A percentile compares a stretch with the other conserved stretches of the same genome.
Conservation (phyloP, 306 rosid genomes). For the Arachis hypogaea region DNA sequence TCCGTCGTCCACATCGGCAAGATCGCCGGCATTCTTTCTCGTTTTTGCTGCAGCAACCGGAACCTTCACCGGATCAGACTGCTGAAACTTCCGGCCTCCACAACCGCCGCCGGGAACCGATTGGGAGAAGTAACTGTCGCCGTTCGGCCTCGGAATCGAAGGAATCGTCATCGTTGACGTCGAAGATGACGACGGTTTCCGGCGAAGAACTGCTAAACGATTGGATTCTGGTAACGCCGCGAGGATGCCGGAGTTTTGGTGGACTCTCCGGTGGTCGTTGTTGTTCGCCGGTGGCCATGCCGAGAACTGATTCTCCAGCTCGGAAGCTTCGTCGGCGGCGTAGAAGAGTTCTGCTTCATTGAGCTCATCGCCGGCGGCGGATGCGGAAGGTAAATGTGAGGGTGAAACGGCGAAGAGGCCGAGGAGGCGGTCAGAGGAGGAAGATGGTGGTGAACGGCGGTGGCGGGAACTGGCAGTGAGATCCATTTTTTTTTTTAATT, state of each 20-base stretch:
- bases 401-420: constrained; percentile 48
- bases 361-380: constrained; percentile 48
- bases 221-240: constrained; percentile 43
- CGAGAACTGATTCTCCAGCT: neutral
- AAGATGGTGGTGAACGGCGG: constrained; percentile 40
- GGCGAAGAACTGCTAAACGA: constrained; percentile 42
- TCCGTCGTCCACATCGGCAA: constrained; percentile 30
- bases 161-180: constrained; percentile 46
- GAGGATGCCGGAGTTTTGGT: constrained; percentile 46
- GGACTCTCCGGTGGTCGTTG: constrained; percentile 7
- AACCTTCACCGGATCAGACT: constrained; percentile 51
- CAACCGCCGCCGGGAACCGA: neutral
- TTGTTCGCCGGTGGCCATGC: neutral
- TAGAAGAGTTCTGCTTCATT: constrained; percentile 62
- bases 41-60: neutral
- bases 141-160: constrained; percentile 45
- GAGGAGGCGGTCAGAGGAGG: constrained; percentile 48
- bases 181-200: constrained; percentile 33
- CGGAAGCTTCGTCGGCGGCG: constrained; percentile 41
- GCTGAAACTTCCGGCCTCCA: constrained; percentile 39
- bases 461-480: constrained; percentile 28
- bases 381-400: neutral
- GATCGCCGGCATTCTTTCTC: neutral
- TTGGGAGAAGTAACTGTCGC: neutral
- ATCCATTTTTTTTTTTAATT: constrained; percentile 42